Conservation (phyloP, 768 basidiomycete genomes). For the Termitomyces sp. region DNA sequence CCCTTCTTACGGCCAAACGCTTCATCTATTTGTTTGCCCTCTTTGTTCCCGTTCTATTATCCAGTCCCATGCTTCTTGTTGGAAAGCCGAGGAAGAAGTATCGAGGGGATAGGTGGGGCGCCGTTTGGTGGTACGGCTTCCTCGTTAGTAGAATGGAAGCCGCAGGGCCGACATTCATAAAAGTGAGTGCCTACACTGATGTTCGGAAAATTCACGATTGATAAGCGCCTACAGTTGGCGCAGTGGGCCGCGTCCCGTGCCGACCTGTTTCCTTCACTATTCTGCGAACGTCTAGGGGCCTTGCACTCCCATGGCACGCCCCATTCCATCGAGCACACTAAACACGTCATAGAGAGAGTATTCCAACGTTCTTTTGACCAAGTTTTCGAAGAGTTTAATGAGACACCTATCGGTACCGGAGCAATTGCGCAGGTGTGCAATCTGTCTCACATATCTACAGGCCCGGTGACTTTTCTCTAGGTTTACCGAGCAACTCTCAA, state of each 20-base stretch:
- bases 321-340: constrained; percentile 79
- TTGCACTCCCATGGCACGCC: constrained; percentile 86
- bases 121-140: constrained; percentile 96
- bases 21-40: constrained; percentile 80
- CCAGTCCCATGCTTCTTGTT: constrained; percentile 78
- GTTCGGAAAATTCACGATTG: neutral
- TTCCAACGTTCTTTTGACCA: constrained; percentile 82
- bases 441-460: neutral
- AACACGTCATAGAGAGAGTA: constrained; percentile 71
- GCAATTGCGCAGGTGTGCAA: constrained; percentile 85
- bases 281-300: constrained; percentile 80
- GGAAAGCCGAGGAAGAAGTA: constrained; percentile 49
- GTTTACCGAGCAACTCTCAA: constrained; percentile 88
- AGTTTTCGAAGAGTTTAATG: constrained; percentile 88
- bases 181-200: constrained; percentile 41
- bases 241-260: constrained; percentile 98
- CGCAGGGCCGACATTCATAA: constrained; percentile 96
- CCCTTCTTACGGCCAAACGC: constrained; percentile 72
- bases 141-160: constrained; percentile 86
- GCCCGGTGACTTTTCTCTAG: constrained; percentile 25
- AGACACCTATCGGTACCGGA: constrained; percentile 89
- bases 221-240: constrained; percentile 54
- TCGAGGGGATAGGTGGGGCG: constrained; percentile 83
- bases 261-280: constrained; percentile 83
- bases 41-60: constrained; percentile 83